phyloP scores from a whole-genome alignment of 2,329 filamentous ascomycete genomes.

The Phaeophleospora eucalypticola region DNA sequence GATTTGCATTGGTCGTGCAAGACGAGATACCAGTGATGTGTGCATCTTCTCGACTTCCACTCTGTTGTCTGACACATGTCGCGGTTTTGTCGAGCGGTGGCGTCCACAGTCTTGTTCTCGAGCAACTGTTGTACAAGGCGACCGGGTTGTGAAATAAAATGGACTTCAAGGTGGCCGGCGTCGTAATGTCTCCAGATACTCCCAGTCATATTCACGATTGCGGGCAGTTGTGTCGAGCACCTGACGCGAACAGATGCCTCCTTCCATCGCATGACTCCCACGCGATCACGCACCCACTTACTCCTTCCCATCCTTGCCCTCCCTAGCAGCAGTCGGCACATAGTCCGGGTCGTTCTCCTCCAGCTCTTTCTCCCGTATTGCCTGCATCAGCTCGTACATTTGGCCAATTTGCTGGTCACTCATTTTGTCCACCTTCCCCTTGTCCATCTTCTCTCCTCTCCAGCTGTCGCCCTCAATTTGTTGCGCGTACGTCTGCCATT shows the following conservation, averaged over 20 bases:
- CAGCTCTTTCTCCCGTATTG: slow-evolving; percentile 58
- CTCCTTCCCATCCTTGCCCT: slow-evolving; percentile 1
- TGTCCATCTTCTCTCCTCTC: slow-evolving; percentile 80
- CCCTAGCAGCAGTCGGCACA: slow-evolving; percentile 1
- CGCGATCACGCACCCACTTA: background rate
- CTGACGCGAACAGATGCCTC: background rate
- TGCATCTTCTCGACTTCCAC: slow-evolving; percentile 45
- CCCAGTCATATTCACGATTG: background rate
- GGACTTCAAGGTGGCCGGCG: too few relatives aligned
- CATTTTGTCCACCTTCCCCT: slow-evolving; percentile 83
- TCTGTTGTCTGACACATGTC: slow-evolving; percentile 47
- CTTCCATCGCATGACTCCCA: background rate
- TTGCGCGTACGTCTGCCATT: slow-evolving; percentile 96
- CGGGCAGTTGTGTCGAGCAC: background rate
- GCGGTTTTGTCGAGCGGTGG: too few relatives aligned
- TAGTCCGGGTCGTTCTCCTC: slow-evolving; percentile 43
- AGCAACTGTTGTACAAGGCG: too few relatives aligned
- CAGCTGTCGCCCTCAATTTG: slow-evolving; percentile 82
- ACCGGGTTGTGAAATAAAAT: too few relatives aligned
- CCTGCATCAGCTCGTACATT: slow-evolving; percentile 88
- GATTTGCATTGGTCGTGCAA: background rate
- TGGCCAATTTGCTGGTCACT: slow-evolving; percentile 93
- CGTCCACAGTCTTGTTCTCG: too few relatives aligned
- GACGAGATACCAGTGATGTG: slow-evolving; percentile 42
- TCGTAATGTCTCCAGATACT: too few relatives aligned